Evolutionary conservation across 306 rosid species (phyloP).

Genomic region (Castanea sativa): DNA sequence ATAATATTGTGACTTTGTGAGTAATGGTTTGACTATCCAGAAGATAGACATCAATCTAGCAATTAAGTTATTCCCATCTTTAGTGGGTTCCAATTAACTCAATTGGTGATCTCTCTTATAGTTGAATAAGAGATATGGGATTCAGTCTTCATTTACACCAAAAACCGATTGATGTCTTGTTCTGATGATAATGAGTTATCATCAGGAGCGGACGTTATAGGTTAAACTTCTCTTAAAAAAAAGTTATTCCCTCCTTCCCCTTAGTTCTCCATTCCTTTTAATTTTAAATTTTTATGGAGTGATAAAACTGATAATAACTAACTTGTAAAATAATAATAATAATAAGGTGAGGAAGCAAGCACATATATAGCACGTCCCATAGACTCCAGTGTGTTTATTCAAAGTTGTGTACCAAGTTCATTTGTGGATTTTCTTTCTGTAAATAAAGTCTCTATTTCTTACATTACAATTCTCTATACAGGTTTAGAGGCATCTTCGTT

Average conservation of each 20-base stretch:
- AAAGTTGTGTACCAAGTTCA: not conserved
- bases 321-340: not conserved
- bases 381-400: not conserved
- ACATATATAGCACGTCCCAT: not conserved
- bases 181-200: too few relatives aligned
- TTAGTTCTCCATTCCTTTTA: not conserved
- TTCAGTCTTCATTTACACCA: too few relatives aligned
- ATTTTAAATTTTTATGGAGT: not conserved
- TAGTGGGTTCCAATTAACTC: too few relatives aligned
- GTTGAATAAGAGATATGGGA: too few relatives aligned
- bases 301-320: not conserved
- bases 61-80: too few relatives aligned
- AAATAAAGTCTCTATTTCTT: not conserved
- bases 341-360: not conserved
- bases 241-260: not conserved
- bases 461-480: not conserved
- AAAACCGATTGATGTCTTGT: too few relatives aligned
- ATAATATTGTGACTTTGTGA: too few relatives aligned
- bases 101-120: too few relatives aligned
- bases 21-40: too few relatives aligned
- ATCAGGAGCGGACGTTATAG: fast-evolving
- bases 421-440: not conserved
- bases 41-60: too few relatives aligned
- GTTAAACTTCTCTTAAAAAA: too few relatives aligned
- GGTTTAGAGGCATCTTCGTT: not conserved